Conservation (phyloP, 768 basidiomycete species). For the Russula emetica region DNA sequence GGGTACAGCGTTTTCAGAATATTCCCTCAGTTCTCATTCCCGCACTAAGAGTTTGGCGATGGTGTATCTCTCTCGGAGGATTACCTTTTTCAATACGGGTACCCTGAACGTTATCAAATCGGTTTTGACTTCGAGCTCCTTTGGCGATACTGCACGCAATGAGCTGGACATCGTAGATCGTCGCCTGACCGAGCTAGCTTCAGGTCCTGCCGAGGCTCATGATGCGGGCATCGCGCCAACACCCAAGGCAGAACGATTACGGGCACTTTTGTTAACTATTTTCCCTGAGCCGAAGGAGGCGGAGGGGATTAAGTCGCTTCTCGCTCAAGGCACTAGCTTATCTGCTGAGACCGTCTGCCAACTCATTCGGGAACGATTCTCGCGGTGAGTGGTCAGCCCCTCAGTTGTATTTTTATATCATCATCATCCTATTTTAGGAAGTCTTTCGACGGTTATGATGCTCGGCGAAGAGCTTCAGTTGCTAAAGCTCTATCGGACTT, state of each 20-base stretch:
- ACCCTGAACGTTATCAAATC: slow-evolving; percentile 30
- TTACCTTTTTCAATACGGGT: slow-evolving; percentile 33
- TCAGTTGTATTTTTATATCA: not conserved
- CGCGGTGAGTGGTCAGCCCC: slow-evolving; percentile 10
- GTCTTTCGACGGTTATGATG: slow-evolving; percentile 11
- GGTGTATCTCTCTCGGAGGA: slow-evolving; percentile 35
- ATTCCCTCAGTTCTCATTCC: not conserved
- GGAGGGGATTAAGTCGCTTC: not conserved
- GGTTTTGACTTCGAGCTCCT: not conserved
- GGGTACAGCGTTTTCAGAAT: not conserved
- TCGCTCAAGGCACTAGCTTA: not conserved
- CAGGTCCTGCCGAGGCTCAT: not conserved
- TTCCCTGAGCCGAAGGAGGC: slow-evolving; percentile 16
- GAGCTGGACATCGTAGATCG: slow-evolving; percentile 17
- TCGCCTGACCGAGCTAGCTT: slow-evolving; percentile 16
- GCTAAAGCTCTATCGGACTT: slow-evolving; percentile 18
- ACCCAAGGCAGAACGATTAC: slow-evolving; percentile 1
- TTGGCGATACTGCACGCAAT: slow-evolving; percentile 9
- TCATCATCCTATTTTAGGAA: slow-evolving; percentile 10
- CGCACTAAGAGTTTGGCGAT: slow-evolving; percentile 29
- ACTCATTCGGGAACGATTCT: slow-evolving; percentile 10
- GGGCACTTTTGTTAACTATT: slow-evolving; percentile 8
- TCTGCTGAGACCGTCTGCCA: slow-evolving; percentile 3
- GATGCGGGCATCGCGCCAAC: not conserved
- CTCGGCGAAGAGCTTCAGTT: slow-evolving; percentile 10